Conservation (phyloP, 305 asterid species). For the Ruellia speciosa region DNA sequence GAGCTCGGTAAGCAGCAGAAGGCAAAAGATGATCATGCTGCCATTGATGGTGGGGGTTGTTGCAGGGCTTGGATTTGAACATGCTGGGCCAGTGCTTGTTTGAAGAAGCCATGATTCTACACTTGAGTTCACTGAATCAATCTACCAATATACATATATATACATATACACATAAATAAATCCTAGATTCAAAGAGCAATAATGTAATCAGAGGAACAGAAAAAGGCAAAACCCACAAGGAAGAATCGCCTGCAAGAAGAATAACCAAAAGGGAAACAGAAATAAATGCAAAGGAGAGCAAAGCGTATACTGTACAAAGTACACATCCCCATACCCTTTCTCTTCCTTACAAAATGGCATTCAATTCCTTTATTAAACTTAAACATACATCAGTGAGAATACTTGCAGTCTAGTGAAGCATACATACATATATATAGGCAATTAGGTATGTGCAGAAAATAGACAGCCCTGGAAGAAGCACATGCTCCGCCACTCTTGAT, state of each 20-base stretch:
- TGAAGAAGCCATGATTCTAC: constrained; percentile 22
- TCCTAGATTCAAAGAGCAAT: too few relatives aligned
- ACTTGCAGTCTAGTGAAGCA: constrained; percentile 43
- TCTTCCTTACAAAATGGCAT: constrained; percentile 7
- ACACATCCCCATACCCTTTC: constrained; percentile 32
- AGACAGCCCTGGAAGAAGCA: constrained; percentile 35
- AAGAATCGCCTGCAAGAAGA: constrained; percentile 45
- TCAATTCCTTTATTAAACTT: neutral
- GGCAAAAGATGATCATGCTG: constrained; percentile 37
- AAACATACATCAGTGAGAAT: neutral
- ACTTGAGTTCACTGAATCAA: neutral
- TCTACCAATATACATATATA: neutral
- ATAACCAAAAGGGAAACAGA: constrained; percentile 32
- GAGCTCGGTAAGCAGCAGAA: constrained; percentile 24
- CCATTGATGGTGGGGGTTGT: constrained; percentile 31
- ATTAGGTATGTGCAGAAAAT: too few relatives aligned
- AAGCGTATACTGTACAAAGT: constrained; percentile 14
- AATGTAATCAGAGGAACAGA: neutral
- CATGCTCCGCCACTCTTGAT: constrained; percentile 47
- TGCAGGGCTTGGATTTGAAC: constrained; percentile 89
- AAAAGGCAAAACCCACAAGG: constrained; percentile 42
- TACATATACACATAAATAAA: too few relatives aligned
- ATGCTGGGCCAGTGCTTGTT: constrained; percentile 98
- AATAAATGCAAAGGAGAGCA: constrained; percentile 34
- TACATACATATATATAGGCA: too few relatives aligned